These are phyloP conservation scores for Trichoderma erinaceum DNA, from an alignment of 495 filamentous ascomycete species.

Conservation along the genomic window DNA sequence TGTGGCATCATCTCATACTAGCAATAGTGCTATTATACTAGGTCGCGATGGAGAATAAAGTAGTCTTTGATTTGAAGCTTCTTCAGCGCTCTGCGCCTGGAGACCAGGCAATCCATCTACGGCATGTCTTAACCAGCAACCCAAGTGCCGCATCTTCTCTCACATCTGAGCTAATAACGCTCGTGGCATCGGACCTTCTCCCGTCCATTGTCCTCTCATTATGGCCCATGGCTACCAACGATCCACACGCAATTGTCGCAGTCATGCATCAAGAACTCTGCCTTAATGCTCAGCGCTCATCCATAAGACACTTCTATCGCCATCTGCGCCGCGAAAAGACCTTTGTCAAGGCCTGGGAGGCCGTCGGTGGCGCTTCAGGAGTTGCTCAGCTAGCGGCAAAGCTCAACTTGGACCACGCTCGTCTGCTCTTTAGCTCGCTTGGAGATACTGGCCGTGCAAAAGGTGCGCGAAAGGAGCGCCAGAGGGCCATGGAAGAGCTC, in stretches of 20 bases:
- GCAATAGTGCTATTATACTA: not conserved
- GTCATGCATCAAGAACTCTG: not conserved
- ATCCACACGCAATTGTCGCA: not conserved
- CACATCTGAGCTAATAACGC: not conserved
- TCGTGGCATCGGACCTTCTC: not conserved
- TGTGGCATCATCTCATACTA: no score
- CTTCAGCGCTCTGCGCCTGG: not conserved
- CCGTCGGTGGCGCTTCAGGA: not conserved
- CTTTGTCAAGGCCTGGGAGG: not conserved
- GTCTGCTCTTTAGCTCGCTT: not conserved
- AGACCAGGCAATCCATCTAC: not conserved
- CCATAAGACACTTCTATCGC: not conserved
- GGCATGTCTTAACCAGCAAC: not conserved
- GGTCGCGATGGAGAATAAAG: not conserved
- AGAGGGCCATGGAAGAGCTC: not conserved
- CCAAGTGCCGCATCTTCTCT: not conserved
- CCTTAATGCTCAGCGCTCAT: not conserved
- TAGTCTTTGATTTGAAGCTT: not conserved
- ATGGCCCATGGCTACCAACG: not conserved
- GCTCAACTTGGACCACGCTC: not conserved
- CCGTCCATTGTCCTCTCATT: not conserved
- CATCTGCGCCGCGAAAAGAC: slow-evolving; percentile 5
- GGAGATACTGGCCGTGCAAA: not conserved
- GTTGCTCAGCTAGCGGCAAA: not conserved
- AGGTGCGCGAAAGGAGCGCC: not conserved